Evolutionary conservation across 2,329 filamentous ascomycete genomes (phyloP).

Genomic region (Aspergillus pseudoterreus): DNA sequence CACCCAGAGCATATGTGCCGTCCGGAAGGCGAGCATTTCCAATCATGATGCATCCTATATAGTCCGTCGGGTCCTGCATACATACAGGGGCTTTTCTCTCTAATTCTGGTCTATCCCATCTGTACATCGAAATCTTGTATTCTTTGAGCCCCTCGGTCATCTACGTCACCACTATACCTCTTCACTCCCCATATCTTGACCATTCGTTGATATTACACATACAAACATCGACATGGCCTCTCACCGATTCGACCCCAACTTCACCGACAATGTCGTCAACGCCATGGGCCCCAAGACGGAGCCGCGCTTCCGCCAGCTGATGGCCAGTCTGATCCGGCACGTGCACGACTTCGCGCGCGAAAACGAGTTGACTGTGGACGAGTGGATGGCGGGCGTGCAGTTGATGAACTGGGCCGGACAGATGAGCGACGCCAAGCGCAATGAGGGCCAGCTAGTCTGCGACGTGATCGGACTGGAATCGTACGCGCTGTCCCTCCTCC

Average conservation of each 20-base stretch:
- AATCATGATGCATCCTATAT: constrained; percentile 2
- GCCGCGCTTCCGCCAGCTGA: constrained; percentile 63
- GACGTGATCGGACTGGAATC: constrained; percentile 59
- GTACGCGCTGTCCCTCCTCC: constrained; percentile 28
- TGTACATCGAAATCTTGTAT: background rate
- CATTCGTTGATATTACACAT: background rate
- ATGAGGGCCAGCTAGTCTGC: constrained; percentile 60
- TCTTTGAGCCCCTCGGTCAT: background rate
- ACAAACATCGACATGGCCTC: constrained; percentile 12
- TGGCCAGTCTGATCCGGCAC: constrained; percentile 51
- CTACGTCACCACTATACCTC: constrained; percentile 5
- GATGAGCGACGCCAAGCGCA: constrained; percentile 60
- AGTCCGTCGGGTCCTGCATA: background rate
- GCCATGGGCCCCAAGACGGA: constrained; percentile 68
- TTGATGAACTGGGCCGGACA: constrained; percentile 60
- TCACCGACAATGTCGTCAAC: constrained; percentile 69
- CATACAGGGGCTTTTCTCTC: too few species aligned
- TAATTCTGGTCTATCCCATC: background rate
- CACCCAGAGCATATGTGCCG: background rate
- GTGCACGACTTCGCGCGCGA: constrained; percentile 59
- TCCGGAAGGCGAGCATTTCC: constrained; percentile 7
- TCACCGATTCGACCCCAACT: constrained; percentile 42
- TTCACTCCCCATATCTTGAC: constrained; percentile 1
- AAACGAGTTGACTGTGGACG: constrained; percentile 56
- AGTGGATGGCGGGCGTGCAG: constrained; percentile 56